Base-by-base conservation (phyloP, 2,329 filamentous ascomycete species). In the Xenoacremonium recifei region DNA sequence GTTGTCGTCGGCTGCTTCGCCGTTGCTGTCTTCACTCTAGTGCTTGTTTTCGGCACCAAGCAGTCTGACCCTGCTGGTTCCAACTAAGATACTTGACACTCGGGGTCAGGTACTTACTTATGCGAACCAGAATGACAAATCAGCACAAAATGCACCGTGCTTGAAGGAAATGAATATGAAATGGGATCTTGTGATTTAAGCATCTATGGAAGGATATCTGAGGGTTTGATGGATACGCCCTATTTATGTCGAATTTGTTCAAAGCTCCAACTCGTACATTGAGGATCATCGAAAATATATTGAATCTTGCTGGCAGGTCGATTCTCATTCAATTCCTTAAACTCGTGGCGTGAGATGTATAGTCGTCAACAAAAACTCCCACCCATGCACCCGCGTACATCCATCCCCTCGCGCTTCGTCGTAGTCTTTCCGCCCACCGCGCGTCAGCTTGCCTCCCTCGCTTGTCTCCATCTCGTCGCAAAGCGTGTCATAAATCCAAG, bases 1-100 rank as follows among this genome's bases (percentile, higher is more conserved):
- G 75, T 65, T 4, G 54, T 77, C 12, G 60, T 69, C 18, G 20
- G 78, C 4, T 38, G 80, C 23, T 68, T 82, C 40, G 39, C 42
- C 19, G 58, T 61, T 3, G 60, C 73, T 7, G 49, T 82, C 18
- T 17, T 87, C 5, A 54, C 76, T 4, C 71, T 73, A 10, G 72
- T 87, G 64, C 47, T 75, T 21, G 57, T 78, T 36, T 53, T 79
- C 35, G 59, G 75, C 21, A 47, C 61, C 15, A 17, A 19, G 33
- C 18, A 35, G 15, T 17, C 73, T 56, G 6, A 32, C 10, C 9
- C 35, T 13, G 7, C 23, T 27, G 23, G 23, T 27, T 7, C 9
- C 7, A 27, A 27, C 23, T 27, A 27, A 27, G 23, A 27, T 9
- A 27, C 23, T 27, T 7, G 23, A 9, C 23, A n/a, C n/a, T n/a